A percentile compares a stretch with the other conserved stretches of the same genome.
These are phyloP conservation scores for Sesbania bispinosa DNA, from an alignment of 306 rosid species.

Conservation along the genomic window DNA sequence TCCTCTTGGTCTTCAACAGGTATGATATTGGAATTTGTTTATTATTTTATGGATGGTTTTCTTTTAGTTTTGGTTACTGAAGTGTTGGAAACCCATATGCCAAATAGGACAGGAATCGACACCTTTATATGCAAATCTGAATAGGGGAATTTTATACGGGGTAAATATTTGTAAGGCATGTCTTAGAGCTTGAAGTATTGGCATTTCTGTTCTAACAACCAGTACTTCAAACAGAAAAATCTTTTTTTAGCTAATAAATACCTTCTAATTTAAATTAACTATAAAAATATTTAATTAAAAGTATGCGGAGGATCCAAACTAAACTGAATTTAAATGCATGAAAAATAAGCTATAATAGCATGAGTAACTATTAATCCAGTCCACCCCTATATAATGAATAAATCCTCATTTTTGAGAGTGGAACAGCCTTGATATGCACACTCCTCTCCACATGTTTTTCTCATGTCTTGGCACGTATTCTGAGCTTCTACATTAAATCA, in stretches of 20 bases:
- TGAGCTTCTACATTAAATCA: not conserved
- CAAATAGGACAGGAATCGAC: not conserved
- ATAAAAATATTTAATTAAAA: not conserved
- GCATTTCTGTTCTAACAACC: not conserved
- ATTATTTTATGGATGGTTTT: not conserved
- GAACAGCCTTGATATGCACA: not conserved
- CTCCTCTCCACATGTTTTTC: too few relatives aligned
- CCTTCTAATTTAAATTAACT: not conserved
- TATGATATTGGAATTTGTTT: conserved; percentile 26
- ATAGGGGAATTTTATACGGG: not conserved
- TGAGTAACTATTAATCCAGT: not conserved
- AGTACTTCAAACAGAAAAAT: not conserved
- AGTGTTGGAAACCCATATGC: not conserved
- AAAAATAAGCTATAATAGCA: not conserved
- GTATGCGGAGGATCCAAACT: not conserved
- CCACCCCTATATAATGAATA: not conserved
- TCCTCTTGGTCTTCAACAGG: conserved; percentile 95
- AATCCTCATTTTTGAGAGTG: not conserved
- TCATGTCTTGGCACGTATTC: too few relatives aligned
- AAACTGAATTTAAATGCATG: not conserved
- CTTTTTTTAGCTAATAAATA: not conserved
- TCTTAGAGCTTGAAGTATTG: not conserved
- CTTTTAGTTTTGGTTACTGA: not conserved
- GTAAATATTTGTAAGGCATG: not conserved
- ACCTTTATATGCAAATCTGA: not conserved